Conservation (phyloP, 208 protist genomes). For the Acanthamoeba royreba region DNA sequence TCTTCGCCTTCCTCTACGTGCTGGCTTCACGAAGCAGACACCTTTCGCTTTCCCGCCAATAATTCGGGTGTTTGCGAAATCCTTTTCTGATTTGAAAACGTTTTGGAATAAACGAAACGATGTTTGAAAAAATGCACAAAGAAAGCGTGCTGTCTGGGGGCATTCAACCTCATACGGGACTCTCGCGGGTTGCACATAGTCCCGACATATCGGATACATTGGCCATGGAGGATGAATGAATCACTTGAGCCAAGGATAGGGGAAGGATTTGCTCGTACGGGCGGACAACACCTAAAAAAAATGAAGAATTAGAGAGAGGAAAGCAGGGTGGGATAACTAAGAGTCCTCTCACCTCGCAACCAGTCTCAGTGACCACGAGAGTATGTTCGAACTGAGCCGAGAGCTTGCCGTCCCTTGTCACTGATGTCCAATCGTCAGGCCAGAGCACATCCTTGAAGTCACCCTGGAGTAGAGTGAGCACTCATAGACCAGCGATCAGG, state of each 20-base stretch:
- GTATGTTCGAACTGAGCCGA: slow-evolving; percentile 99
- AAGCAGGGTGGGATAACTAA: neutral
- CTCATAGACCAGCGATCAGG: slow-evolving; percentile 56
- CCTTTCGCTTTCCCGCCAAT: neutral
- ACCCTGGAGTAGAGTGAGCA: neutral
- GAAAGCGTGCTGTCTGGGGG: no score
- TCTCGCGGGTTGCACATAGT: no score
- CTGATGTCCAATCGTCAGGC: slow-evolving; percentile 95
- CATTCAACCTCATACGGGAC: no score
- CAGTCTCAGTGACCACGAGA: slow-evolving; percentile 89
- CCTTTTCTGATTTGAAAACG: neutral
- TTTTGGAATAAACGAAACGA: neutral
- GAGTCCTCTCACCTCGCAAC: slow-evolving; percentile 69
- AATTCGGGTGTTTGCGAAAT: neutral
- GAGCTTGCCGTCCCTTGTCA: slow-evolving; percentile 92
- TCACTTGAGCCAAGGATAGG: slow-evolving; percentile 38
- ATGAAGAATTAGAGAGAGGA: neutral
- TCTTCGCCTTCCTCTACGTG: neutral
- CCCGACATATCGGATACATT: no score
- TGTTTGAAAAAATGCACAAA: no score
- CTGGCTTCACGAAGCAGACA: neutral
- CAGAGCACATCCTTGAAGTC: slow-evolving; percentile 85
- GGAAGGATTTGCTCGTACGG: neutral
- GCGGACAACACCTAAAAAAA: neutral
- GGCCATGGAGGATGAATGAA: no score